Base-by-base conservation (phyloP, 371 early-diverging fungal species). In the Apophysomyces sp. region DNA sequence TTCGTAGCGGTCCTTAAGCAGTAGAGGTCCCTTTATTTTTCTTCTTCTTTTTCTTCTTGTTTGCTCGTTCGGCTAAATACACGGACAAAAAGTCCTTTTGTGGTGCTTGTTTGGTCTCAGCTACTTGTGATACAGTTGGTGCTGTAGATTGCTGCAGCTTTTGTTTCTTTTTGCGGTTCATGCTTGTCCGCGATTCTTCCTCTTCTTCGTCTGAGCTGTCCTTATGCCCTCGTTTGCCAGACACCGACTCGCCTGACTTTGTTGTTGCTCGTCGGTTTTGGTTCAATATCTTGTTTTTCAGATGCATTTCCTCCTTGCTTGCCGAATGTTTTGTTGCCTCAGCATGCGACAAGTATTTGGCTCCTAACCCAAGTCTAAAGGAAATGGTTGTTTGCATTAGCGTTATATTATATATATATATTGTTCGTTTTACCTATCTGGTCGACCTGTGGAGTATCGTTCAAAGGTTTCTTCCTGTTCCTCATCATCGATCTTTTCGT, bases 261-360 rank as follows among this genome's bases (percentile, higher is more conserved):
- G 28, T 39, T 57, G 56, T 71, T 7, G 77, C 74, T 32, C 73
- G 54, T 32, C 67, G 67, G 36, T 81, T 82, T 62, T 79, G 82
- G 18, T 79, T 79, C 4, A 81, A 61, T 13, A 71, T 78, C 60
- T 83, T 82, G 29, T 81, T 76, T 13, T 79, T 71, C 7, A 80
- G 52, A 12, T 71, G 59, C 24, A 69, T 55, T 53, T 74, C 75
- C 53, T 80, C 66, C 30, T 80, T 69, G 24, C 69, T 68, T 16
- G 80, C 62, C 28, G 80, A 69, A 26, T 80, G 82, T 12, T 81
- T 71, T 72, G 77, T 83, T 4, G 83, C 83, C 31, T 86, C 84
- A 44, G 69, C 73, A 61, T 86, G 86, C 4, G 84, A 84, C 18
- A 86, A 65, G 52, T 66, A 86, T 52, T 84, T 86, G 30, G 86